phyloP scores from a whole-genome alignment of 768 basidiomycete species.

The Mycena sanguinolenta region DNA sequence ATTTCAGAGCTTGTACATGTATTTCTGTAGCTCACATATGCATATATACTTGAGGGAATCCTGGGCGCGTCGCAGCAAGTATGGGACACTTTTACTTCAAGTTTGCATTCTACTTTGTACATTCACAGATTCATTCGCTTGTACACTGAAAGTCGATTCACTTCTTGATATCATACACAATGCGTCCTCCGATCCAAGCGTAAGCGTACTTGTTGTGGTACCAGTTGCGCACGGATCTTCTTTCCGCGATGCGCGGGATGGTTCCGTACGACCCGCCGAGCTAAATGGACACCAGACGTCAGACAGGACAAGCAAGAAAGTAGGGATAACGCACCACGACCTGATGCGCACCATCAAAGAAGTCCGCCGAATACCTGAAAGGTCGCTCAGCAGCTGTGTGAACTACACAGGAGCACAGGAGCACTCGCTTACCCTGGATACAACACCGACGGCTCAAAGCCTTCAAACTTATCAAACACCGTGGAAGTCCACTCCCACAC shows the following conservation, averaged over 20 bases:
- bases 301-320: not conserved
- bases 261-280: conserved; percentile 93
- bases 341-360: conserved; percentile 89
- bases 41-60: no score
- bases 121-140: no score
- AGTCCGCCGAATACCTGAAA: conserved; percentile 63
- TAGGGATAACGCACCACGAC: conserved; percentile 77
- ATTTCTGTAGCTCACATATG: no score
- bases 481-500: conserved; percentile 99
- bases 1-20: no score
- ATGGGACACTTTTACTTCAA: no score
- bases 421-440: conserved; percentile 90
- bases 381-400: not conserved
- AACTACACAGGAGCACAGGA: conserved; percentile 36
- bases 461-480: conserved; percentile 75
- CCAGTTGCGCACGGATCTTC: conserved; percentile 88
- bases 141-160: not conserved
- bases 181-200: conserved; percentile 83
- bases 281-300: conserved; percentile 52
- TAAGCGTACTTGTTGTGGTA: conserved; percentile 94
- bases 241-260: conserved; percentile 82
- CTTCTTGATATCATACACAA: conserved; percentile 59
- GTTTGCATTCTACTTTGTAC: no score
- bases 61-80: no score
- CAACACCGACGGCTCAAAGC: conserved; percentile 78